phyloP scores from a whole-genome alignment of 345 rosid species.

The Eucalyptus camaldulensis region DNA sequence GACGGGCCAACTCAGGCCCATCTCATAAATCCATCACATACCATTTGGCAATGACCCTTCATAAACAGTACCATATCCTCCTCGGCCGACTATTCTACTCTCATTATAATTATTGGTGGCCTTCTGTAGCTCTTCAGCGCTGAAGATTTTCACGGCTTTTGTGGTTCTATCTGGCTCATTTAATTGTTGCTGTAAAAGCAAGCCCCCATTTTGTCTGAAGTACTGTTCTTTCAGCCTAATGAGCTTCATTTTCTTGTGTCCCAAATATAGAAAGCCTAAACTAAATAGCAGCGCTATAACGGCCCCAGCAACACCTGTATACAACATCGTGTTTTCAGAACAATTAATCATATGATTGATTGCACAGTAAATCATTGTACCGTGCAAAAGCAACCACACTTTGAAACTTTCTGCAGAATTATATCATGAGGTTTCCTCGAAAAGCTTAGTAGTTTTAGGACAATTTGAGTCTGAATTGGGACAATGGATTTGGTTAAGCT shows the following conservation, averaged over 20 bases:
- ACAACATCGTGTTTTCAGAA: neutral
- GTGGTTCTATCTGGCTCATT: neutral
- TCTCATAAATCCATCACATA: too few species aligned
- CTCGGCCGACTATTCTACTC: conserved; percentile 18
- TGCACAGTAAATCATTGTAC: neutral
- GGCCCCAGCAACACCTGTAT: neutral
- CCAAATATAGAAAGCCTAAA: neutral
- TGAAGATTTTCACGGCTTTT: conserved; percentile 10
- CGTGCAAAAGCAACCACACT: neutral
- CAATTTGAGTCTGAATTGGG: neutral
- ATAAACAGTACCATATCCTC: conserved; percentile 32
- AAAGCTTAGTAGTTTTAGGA: neutral
- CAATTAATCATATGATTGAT: neutral
- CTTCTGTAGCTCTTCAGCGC: conserved; percentile 13
- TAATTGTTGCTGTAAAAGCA: conserved; percentile 15
- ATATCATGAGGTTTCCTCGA: neutral
- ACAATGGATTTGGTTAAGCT: neutral
- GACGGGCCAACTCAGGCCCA: too few species aligned
- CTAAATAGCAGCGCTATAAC: neutral
- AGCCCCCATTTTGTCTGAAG: conserved; percentile 16
- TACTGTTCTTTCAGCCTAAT: neutral
- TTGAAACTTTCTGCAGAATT: neutral
- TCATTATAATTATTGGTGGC: conserved; percentile 24
- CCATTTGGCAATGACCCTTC: conserved; percentile 16
- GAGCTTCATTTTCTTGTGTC: neutral